Percentiles rank a stretch among this genome's conserved stretches.
These are phyloP conservation scores for Grosmannia huntii DNA, from an alignment of 2,329 filamentous ascomycete species.

Conservation along the genomic window DNA sequence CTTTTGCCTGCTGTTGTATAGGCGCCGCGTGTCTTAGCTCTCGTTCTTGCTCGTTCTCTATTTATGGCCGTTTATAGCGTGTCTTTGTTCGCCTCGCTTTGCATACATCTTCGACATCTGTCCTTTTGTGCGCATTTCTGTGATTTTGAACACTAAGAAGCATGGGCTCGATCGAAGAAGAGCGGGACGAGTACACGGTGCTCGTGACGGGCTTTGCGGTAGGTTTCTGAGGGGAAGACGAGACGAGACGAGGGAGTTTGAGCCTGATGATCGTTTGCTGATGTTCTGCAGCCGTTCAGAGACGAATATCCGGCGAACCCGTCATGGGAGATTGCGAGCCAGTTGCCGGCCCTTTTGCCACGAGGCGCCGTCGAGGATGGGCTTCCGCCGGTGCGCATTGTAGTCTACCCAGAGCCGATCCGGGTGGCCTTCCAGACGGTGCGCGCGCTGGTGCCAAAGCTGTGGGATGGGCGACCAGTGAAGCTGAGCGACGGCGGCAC, in stretches of 20 bases:
- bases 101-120: background rate
- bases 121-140: background rate
- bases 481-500: background rate
- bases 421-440: constrained; percentile 60
- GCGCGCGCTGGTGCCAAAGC: constrained; percentile 45
- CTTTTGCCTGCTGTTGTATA: background rate
- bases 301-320: constrained; percentile 61
- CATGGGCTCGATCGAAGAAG: constrained; percentile 17
- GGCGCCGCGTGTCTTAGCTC: too few species aligned
- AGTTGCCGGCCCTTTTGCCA: constrained; percentile 53
- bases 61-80: too few species aligned
- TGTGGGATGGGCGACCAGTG: constrained; percentile 34
- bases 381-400: constrained; percentile 40
- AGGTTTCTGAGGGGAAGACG: constrained; percentile 16
- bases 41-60: too few species aligned
- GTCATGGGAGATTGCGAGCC: constrained; percentile 63
- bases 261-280: background rate
- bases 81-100: too few species aligned
- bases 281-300: constrained; percentile 53
- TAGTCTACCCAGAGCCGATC: constrained; percentile 53
- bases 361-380: constrained; percentile 9
- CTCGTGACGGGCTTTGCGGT: constrained; percentile 51
- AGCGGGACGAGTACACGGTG: constrained; percentile 39
- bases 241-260: too few species aligned
- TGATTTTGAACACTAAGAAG: background rate